phyloP scores from a whole-genome alignment of 805 yeast genomes.

The Candida succiphila region DNA sequence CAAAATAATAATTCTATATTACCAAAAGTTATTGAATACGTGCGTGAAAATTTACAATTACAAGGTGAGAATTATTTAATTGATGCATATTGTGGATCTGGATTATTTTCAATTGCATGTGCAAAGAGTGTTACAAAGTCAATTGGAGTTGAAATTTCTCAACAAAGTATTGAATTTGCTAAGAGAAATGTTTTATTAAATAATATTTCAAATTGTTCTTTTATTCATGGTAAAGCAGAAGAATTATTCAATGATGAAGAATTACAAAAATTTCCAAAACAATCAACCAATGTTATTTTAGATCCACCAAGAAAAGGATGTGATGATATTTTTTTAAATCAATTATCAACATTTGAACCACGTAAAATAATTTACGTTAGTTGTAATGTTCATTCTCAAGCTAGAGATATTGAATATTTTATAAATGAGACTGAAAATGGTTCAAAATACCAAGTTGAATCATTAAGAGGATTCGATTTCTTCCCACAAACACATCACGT shows the following conservation, averaged over 20 bases:
- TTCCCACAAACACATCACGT: constrained; percentile 62
- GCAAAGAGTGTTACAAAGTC: constrained; percentile 74
- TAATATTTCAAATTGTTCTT: constrained; percentile 66
- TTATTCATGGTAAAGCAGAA: constrained; percentile 90
- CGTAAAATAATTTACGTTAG: constrained; percentile 87
- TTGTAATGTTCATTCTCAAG: constrained; percentile 97
- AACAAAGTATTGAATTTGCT: constrained; percentile 86
- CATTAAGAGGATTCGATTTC: constrained; percentile 90
- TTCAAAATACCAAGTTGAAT: constrained; percentile 56
- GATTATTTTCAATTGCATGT: constrained; percentile 82
- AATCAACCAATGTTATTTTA: constrained; percentile 76
- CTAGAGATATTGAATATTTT: constrained; percentile 84
- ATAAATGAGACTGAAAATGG: constrained; percentile 58
- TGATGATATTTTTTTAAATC: constrained; percentile 78
- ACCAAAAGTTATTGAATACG: constrained; percentile 76
- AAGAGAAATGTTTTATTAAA: constrained; percentile 69
- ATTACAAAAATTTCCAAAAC: constrained; percentile 64
- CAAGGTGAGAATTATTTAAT: constrained; percentile 50
- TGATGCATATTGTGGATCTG: constrained; percentile 96
- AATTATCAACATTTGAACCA: constrained; percentile 75
- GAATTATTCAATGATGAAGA: constrained; percentile 78
- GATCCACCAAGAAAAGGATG: constrained; percentile 99
- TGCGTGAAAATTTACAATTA: constrained; percentile 52
- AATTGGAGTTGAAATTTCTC: constrained; percentile 89
- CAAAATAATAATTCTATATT: constrained; percentile 91